Base-by-base conservation (phyloP, 2,329 filamentous ascomycete species). In the Blumeria hordei region DNA sequence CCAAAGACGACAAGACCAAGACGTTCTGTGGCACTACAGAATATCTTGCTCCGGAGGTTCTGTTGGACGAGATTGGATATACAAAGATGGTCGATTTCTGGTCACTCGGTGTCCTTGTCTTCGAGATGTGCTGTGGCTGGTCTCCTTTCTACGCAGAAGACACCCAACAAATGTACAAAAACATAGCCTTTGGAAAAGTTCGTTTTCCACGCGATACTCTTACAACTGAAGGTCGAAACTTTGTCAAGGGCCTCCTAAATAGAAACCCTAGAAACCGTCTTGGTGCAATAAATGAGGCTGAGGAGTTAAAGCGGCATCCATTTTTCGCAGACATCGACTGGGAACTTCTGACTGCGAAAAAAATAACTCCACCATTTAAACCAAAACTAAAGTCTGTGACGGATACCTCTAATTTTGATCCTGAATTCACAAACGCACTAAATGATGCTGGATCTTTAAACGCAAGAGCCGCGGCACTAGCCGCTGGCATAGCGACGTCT, bases 81-180 rank as follows among this genome's bases (percentile, higher is more conserved):
- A 96, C 92, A 55, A 96, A 96, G 71, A 96, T 98, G 92, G 92
- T 98, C 6, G 92, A 98, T 67, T 98, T 96, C 68, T 98, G 92
- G 92, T 98, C 92, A 1, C 75, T 98, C 11, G 92, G 92, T 56
- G 92, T 98, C 51, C 74, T 98, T 55, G 92, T 98, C 1, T 98
- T 98, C 64, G 92, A 98, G 69, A 98, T 98, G 92, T 98, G 92
- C 72, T 98, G 92, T 64, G 92, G 92, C 36, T 98, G 92, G 92
- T 95, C 88, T 64, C 92, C 92, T 0, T 98, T 98, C 70, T 98
- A 96, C 63, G 92, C 92, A 56, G 92, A 98, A 65, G 92, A 98
- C 65, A 98, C 92, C 0, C 92, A 98, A 69, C 92, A 98, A 68
- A 98, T 98, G 92, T 98, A 98, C 74, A 98, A 98, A 74, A 98